Evolutionary conservation across 345 rosid species (phyloP), one percentile per base, ranked within the genome.

Genomic region (Acer negundo): DNA sequence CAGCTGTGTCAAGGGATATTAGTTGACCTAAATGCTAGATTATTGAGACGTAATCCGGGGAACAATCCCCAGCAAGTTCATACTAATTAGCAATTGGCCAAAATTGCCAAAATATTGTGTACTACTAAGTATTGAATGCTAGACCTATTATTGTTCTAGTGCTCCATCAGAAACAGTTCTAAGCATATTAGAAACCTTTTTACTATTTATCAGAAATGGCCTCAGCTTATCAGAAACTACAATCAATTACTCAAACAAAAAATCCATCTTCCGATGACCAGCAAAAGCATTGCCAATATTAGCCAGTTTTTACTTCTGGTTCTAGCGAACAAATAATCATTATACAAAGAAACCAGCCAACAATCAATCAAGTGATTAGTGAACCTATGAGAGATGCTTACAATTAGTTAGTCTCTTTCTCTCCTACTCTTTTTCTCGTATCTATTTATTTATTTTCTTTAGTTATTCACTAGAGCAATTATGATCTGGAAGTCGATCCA

Each of bases 121-220:
- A 20, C 24, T 58, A 58, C 63, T 20, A 20, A 20, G 63, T 59
- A 5, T 59, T 20, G 22, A 59, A 19, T 3, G 10, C 63, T 59
- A n/a, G 4, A 3, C 62, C 49, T 2, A 10, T 46, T 10, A 20
- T 26, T 20, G 11, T 17, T 69, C 46, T 31, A 62, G 55, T 42
- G 31, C 28, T 73, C 73, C 26, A 8, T 73, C 53, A 55, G 67
- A 72, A 69, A n/a, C 67, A 67, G 28, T 46, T 73, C 26, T 8
- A 28, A 61, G 13, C 23, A 44, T 20, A 26, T 17, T 10, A 53
- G 58, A 1, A 53, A 49, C 55, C 55, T 7, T 8, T 42, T 49
- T 49, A 2, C 55, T 3, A 11, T 49, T 11, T 49, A 13, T 49
- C 17, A 49, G 55, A 3, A 12, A 49, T 13, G 55, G 55, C 55